A percentile compares a stretch with the other conserved stretches of the same genome.
Evolutionary conservation across 108 stramenopile genomes (phyloP).

Genomic region (Skeletonema grethae): DNA sequence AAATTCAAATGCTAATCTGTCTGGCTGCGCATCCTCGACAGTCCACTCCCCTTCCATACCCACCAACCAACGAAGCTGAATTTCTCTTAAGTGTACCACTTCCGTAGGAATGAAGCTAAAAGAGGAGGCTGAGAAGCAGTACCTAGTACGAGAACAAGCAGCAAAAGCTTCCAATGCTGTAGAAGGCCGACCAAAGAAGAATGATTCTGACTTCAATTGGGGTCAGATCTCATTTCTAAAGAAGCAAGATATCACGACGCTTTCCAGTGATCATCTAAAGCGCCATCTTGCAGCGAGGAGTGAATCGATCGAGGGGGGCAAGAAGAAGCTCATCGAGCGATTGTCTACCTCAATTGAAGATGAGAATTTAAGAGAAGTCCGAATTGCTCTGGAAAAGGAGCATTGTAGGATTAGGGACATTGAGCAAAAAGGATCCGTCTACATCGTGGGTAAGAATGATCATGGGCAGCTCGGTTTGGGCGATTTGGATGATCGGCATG

Average conservation of each 20-base stretch:
- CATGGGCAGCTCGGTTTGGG: conserved; percentile 75
- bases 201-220: too few species aligned
- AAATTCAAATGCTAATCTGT: too few species aligned
- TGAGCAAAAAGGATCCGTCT: conserved; percentile 79
- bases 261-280: conserved; percentile 39
- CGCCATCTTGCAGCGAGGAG: conserved; percentile 56
- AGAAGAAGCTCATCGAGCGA: conserved; percentile 51
- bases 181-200: too few species aligned
- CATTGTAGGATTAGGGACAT: conserved; percentile 54
- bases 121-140: too few species aligned
- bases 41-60: too few species aligned
- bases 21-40: too few species aligned
- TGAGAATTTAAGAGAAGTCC: conserved; percentile 54
- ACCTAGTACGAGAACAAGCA: too few species aligned
- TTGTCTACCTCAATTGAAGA: conserved; percentile 57
- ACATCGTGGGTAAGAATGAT: conserved; percentile 54
- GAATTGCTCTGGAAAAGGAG: conserved; percentile 61
- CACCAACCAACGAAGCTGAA: too few species aligned
- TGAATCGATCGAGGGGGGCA: conserved; percentile 57
- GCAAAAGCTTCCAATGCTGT: too few species aligned
- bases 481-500: conserved; percentile 51
- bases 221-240: too few species aligned
- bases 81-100: too few species aligned
- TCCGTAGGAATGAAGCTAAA: too few species aligned
- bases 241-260: conserved; percentile 14